Evolutionary conservation across 2,329 filamentous ascomycete genomes (phyloP), one percentile per base, ranked within the genome.

Genomic region (Teratosphaeria viscida): DNA sequence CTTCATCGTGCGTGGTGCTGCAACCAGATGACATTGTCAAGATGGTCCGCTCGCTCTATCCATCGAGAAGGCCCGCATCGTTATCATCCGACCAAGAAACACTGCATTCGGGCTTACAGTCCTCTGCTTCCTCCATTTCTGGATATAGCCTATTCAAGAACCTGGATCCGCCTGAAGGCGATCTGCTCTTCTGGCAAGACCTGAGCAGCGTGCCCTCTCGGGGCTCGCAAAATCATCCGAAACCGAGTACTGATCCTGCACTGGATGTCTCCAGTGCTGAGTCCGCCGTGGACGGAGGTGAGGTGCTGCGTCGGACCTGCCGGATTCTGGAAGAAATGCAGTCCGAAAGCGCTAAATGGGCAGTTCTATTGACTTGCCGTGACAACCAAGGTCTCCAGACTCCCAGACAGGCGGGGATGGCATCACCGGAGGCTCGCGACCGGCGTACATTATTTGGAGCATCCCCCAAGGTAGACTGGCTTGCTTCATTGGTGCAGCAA

Each of bases 1-100:
- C 29, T n/a, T 11, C 7, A 52, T 23, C 43, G 23, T 26, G 2
- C 66, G 37, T 70, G 5, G 65, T 60, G 5, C 43, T 70, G 6
- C 96, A 64, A 89, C 88, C 69, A 85, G 89, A 88, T 49, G 92
- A 96, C 71, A 77, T 95, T 64, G 78, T 88, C 39, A 92, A 89
- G 2, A 76, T 95, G 67, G 83, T 95, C 63, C 90, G 94, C 72
- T 87, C 88, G 11, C 81, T 96, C 14, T 95, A 92, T 69, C 92
- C 92, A 0, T 86, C 90, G 67, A 81, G 82, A 58, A 79, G 86
- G 49, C 85, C 87, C 1, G 78, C 80, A 39, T 89, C 86, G 1
- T 78, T 74, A 39, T 64, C 78, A 65, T 70, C 77, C 66, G 68
- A 75, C 65, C 67, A 74, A 70, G 70, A 80, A 63, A 72, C 78